Conservation (phyloP, 2,329 filamentous ascomycete species). For the Teratosphaeria pseudoeucalypti region DNA sequence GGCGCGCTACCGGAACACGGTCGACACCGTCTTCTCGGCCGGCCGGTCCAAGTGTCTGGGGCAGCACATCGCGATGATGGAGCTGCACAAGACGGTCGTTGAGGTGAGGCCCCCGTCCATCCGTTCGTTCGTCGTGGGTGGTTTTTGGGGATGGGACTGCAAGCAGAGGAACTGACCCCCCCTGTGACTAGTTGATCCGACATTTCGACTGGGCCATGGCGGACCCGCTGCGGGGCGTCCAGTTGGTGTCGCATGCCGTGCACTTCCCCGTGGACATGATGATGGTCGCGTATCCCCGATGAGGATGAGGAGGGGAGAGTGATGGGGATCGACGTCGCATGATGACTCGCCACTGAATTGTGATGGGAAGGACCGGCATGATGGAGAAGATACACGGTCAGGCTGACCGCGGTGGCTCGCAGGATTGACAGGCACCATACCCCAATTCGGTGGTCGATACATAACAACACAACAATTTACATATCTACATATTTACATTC, state of each 20-base stretch:
- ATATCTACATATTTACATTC: neutral
- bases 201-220: conserved; percentile 10
- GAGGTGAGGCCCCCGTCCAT: conserved; percentile 28
- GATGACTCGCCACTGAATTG: too few relatives aligned
- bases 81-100: conserved; percentile 39
- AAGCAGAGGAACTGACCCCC: neutral
- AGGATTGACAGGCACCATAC: neutral
- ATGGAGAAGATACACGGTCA: neutral
- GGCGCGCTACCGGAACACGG: conserved; percentile 29
- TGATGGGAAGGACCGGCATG: neutral
- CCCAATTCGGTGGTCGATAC: neutral
- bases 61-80: conserved; percentile 38
- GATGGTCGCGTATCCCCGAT: conserved; percentile 5
- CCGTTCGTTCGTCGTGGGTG: neutral
- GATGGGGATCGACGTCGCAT: neutral
- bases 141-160: neutral
- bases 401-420: too few relatives aligned
- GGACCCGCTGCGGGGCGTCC: conserved; percentile 7
- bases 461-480: neutral
- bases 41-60: conserved; percentile 40
- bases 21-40: conserved; percentile 37
- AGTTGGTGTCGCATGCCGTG: conserved; percentile 3
- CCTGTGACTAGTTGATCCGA: conserved; percentile 17
- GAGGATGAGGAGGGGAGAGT: neutral
- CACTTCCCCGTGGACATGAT: conserved; percentile 10